A percentile compares a stretch with the other conserved stretches of the same genome.
These are phyloP conservation scores for Stentor roeselii DNA, from an alignment of 73 alveolate genomes.

Conservation along the genomic window DNA sequence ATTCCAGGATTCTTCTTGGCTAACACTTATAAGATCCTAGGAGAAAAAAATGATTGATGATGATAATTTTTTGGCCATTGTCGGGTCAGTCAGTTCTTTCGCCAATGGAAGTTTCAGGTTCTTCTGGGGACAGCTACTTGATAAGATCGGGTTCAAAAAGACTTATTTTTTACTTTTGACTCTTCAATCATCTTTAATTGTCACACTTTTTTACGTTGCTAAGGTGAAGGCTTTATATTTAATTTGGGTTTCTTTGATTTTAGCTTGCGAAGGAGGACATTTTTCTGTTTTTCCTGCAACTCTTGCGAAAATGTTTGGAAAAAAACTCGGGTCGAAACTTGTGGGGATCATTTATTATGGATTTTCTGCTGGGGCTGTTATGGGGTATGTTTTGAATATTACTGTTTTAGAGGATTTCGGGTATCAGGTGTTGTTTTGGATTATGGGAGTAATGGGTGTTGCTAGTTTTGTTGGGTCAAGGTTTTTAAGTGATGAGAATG, in stretches of 20 bases:
- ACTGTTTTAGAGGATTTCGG: too few relatives aligned
- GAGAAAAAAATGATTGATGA: constrained; percentile 27
- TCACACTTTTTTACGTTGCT: constrained; percentile 33
- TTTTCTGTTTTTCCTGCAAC: constrained; percentile 57
- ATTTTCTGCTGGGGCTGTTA: too few relatives aligned
- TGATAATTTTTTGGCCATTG: constrained; percentile 48
- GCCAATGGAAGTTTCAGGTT: constrained; percentile 47
- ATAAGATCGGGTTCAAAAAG: constrained; percentile 39
- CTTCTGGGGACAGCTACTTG: constrained; percentile 48
- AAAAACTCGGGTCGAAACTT: too few relatives aligned
- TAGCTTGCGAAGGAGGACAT: constrained; percentile 50
- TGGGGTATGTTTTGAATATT: too few relatives aligned
- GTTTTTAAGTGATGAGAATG: too few relatives aligned
- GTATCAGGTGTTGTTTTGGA: too few relatives aligned
- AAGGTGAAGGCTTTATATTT: not conserved
- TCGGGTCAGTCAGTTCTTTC: constrained; percentile 52
- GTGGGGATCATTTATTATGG: too few relatives aligned
- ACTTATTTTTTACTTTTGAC: not conserved
- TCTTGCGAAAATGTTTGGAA: constrained; percentile 43
- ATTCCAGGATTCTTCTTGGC: constrained; percentile 41
- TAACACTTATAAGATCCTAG: constrained; percentile 43
- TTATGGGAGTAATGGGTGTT: too few relatives aligned
- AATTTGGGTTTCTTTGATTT: not conserved
- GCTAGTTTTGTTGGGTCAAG: too few relatives aligned
- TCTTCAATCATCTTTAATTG: not conserved